Base-by-base conservation (phyloP, 352 stramenopile species). In the Phytophthora brassicae region DNA sequence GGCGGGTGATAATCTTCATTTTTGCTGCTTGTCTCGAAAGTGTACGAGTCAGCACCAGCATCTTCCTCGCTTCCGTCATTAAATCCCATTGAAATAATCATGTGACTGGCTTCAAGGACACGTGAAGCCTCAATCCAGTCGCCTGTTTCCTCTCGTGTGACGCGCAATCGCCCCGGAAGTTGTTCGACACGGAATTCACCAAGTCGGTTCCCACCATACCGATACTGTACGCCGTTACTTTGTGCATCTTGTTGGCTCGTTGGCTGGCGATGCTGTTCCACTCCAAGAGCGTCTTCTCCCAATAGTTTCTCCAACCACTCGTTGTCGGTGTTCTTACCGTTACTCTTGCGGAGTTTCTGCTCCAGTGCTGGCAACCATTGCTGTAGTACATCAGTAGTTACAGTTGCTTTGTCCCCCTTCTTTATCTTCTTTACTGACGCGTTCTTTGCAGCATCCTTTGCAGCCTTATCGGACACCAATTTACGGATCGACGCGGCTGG, bases 131-230 rank as follows among this genome's bases (percentile, higher is more conserved):
- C 81, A 47, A 92, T 60, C 84, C 84, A 92, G 38, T 92, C 79
- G 44, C 79, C 75, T 3, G 74, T 90, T 35, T 84, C 71, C 35
- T 88, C 74, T 23, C 80, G 72, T 51, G 75, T 89, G 44, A 90
- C 76, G 13, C 81, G 77, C 59, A 88, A 72, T 36, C 74, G 56
- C 7, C 73, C 69, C 26, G 81, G 74, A 36, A 79, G 53, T 35
- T 91, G 81, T 33, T 92, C 79, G 20, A 94, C 60, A 24, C 75
- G 69, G 52, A 93, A 92, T 19, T 84, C 56, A 19, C 86, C 86
- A 9, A 92, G 74, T 23, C 65, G 54, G 9, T 56, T 70, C 5
- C 81, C 83, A 26, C 85, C 83, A 64, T 87, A 76, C 29, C 92
- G 50, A 23, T 68, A 75, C 56, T 80, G 67, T 19, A 68, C 63